These are phyloP conservation scores for Phytophthora fragariaefolia DNA, from an alignment of 352 stramenopile genomes.

Conservation along the genomic window DNA sequence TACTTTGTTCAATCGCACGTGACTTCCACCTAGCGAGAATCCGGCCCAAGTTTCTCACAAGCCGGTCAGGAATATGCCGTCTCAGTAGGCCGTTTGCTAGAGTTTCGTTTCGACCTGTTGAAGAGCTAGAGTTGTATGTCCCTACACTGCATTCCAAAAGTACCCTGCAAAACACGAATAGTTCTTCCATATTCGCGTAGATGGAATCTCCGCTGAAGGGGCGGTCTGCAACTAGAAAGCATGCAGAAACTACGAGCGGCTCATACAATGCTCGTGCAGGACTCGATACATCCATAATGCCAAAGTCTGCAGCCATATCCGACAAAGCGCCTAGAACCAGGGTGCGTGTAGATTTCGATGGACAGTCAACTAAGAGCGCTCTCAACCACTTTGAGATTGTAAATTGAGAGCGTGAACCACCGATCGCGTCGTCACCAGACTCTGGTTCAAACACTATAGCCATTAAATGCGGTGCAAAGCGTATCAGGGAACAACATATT, in stretches of 20 bases:
- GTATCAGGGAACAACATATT: constrained; percentile 36
- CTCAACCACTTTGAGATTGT: constrained; percentile 29
- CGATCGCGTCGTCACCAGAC: neutral
- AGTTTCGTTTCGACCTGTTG: neutral
- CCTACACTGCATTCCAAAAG: constrained; percentile 18
- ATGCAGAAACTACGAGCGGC: constrained; percentile 32
- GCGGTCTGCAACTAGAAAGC: constrained; percentile 22
- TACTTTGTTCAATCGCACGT: neutral
- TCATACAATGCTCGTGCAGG: constrained; percentile 28
- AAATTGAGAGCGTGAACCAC: neutral
- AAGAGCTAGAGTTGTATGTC: neutral
- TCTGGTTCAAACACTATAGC: constrained; percentile 15
- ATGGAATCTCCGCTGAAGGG: neutral
- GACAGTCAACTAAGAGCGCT: constrained; percentile 35
- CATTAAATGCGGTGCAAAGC: constrained; percentile 22
- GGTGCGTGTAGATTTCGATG: constrained; percentile 26
- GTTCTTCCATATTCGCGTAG: constrained; percentile 23
- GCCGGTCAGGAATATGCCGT: constrained; percentile 19
- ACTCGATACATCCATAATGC: constrained; percentile 14
- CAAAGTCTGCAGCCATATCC: constrained; percentile 25
- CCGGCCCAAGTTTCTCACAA: constrained; percentile 20
- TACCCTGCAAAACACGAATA: constrained; percentile 32
- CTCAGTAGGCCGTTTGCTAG: constrained; percentile 15
- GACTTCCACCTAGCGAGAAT: constrained; percentile 19
- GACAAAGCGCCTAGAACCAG: constrained; percentile 28